Conservation (phyloP, 1,284 basidiomycete genomes). For the Tilletia indica region DNA sequence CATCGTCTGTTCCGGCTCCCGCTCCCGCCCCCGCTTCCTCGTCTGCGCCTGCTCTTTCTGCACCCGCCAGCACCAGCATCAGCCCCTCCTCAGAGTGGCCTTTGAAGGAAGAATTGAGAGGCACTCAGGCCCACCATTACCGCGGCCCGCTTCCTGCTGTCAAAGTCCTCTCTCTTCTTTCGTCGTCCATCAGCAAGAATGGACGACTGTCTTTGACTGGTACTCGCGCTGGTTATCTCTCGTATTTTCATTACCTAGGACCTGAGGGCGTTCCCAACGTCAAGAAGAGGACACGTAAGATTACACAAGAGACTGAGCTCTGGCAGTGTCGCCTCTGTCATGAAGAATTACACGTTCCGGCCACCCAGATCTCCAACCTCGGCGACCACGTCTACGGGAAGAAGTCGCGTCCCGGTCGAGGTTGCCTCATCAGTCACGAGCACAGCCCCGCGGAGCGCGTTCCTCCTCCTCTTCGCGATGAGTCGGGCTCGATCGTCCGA, state of each 20-base stretch:
- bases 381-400: background rate
- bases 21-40: too few relatives aligned
- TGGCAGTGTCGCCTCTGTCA: conserved; percentile 9
- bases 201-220: background rate
- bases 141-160: background rate
- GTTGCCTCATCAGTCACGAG: background rate
- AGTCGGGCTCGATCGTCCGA: background rate
- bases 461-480: background rate
- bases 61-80: too few relatives aligned
- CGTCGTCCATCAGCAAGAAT: background rate
- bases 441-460: background rate
- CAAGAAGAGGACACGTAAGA: background rate
- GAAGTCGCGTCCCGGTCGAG: background rate
- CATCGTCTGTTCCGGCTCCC: too few relatives aligned
- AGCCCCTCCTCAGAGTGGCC: background rate
- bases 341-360: background rate
- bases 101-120: background rate
- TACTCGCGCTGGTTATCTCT: background rate
- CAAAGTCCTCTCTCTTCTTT: background rate
- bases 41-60: too few relatives aligned
- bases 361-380: background rate
- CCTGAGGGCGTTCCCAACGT: background rate
- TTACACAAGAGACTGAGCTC: background rate
- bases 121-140: background rate
- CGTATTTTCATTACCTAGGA: background rate